Percentiles rank a stretch among this genome's conserved stretches.
Evolutionary conservation across 768 basidiomycete genomes (phyloP).

Genomic region (Pilatotrama ljubarskyi): DNA sequence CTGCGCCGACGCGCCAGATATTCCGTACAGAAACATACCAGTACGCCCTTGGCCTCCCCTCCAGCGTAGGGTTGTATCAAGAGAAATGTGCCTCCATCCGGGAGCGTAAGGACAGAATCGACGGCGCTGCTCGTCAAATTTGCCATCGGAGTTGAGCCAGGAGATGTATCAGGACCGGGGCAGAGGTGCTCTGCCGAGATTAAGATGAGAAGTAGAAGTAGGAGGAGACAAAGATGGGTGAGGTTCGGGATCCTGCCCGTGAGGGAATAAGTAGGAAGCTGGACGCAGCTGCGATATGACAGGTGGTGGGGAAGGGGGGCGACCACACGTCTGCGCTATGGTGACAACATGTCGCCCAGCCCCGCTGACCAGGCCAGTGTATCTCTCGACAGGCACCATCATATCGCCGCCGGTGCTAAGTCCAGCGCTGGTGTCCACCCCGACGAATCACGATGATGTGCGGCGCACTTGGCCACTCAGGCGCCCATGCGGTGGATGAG

Average conservation of each 20-base stretch:
- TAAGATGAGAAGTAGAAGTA: background rate
- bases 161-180: background rate
- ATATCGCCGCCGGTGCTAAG: background rate
- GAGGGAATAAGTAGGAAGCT: background rate
- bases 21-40: conserved; percentile 1
- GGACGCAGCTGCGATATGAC: background rate
- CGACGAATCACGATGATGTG: conserved; percentile 11
- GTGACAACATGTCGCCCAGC: background rate
- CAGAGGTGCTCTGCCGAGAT: background rate
- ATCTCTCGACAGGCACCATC: conserved; percentile 12
- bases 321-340: no score
- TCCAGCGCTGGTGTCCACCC: background rate
- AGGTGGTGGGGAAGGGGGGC: background rate
- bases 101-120: conserved; percentile 11
- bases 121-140: background rate
- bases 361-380: background rate
- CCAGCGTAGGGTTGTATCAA: conserved; percentile 13
- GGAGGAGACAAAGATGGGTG: background rate
- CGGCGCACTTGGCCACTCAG: background rate
- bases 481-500: background rate
- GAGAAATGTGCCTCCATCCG: conserved; percentile 10
- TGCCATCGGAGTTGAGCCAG: background rate
- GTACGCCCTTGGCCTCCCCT: conserved; percentile 9
- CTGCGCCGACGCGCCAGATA: background rate
- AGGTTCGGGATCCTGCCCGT: conserved; percentile 2